Evolutionary conservation across 192 early-diverging fungal species (phyloP), one percentile per base, ranked within the genome.

Genomic region (Rhizophagus clarus): DNA sequence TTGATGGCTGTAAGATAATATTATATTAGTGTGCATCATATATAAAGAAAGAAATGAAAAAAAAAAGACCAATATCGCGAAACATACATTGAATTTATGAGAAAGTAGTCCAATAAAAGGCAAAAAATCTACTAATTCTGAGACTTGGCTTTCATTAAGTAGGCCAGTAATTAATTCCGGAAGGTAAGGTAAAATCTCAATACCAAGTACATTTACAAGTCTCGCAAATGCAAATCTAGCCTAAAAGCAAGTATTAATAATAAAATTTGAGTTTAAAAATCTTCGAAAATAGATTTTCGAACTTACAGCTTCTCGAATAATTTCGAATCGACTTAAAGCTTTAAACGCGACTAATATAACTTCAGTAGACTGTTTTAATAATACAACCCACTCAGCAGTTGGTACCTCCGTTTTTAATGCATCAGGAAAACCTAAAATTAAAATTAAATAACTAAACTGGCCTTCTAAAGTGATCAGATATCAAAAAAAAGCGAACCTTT

Each of bases 81-180:
- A 85, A 70, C 84, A 74, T 69, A 93, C 91, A 88, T 96, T 96
- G 87, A 95, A 97, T 84, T 97, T 97, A 87, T 95, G 92, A n/a
- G 94, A 91, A 69, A 96, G 85, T 70, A 92, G 87, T 17, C 90
- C 90, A 70, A 97, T 89, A 81, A 97, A 96, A 11, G 93, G 93
- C 73, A 97, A 85, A 76, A 97, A 91, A 81, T 97, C 96, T 24
- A 92, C 84, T 29, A 96, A 83, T 85, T 97, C 96, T 63, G 91
- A 88, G 14, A 95, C 87, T 4, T 91, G 87, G 79, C 94, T 93
- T 62, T 92, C 92, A 26, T 88, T 89, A 32, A 97, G 81, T 17
- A 99, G 81, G 24, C 92, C 92, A 24, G 92, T 91, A 72, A 97
- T 92, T 49, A 97, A 80, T 6, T 91, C 87, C 2, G 93, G 93